Evolutionary conservation across 2,329 filamentous ascomycete genomes (phyloP).

Genomic region (Botryotinia convoluta): DNA sequence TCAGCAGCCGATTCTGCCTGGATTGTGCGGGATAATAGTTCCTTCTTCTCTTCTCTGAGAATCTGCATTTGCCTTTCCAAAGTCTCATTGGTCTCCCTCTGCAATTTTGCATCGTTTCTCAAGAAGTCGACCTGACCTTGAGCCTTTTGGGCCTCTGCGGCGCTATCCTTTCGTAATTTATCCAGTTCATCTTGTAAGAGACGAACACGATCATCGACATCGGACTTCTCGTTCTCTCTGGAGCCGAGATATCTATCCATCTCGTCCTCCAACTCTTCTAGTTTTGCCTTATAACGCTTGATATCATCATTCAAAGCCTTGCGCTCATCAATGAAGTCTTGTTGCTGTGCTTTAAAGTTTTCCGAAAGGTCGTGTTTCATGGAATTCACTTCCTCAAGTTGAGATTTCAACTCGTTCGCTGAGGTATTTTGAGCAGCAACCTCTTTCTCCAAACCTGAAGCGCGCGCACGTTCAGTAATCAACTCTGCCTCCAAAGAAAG

Average conservation of each 20-base stretch:
- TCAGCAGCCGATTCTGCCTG: constrained; percentile 51
- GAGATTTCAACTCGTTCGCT: constrained; percentile 61
- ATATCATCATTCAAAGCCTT: constrained; percentile 80
- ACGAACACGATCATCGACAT: constrained; percentile 65
- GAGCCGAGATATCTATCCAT: constrained; percentile 81
- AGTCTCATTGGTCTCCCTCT: constrained; percentile 58
- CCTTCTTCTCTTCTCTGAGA: constrained; percentile 54
- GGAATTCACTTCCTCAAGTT: constrained; percentile 81
- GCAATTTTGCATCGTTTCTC: constrained; percentile 57
- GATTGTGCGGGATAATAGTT: constrained; percentile 50
- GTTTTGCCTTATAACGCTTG: constrained; percentile 67
- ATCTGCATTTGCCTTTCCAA: constrained; percentile 57
- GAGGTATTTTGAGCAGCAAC: constrained; percentile 55
- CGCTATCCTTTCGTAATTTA: constrained; percentile 54
- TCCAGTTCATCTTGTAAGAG: constrained; percentile 70
- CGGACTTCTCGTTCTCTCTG: constrained; percentile 75
- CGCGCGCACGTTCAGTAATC: constrained; percentile 66
- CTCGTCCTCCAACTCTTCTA: constrained; percentile 91
- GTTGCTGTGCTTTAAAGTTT: constrained; percentile 89
- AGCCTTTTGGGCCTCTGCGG: constrained; percentile 55
- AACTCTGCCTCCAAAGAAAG: constrained; percentile 76
- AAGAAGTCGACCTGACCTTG: constrained; percentile 63
- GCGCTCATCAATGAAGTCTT: constrained; percentile 82
- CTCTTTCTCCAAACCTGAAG: constrained; percentile 67
- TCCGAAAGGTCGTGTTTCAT: constrained; percentile 92